Conservation (phyloP, 192 early-diverging fungal genomes). For the Podila minutissima region DNA sequence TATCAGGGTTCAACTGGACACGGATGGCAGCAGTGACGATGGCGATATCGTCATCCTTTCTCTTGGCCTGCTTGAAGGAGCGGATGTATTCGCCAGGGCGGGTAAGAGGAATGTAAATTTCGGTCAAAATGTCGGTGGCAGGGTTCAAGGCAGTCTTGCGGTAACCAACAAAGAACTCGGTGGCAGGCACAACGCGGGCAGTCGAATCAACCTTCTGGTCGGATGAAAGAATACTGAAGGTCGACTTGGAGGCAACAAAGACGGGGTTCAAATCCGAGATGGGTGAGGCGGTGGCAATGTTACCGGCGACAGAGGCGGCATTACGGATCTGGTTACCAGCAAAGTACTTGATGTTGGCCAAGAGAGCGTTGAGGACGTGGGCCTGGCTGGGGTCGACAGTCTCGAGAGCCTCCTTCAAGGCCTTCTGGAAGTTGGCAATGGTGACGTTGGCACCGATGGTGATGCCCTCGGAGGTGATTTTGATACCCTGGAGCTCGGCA, state of each 20-base stretch:
- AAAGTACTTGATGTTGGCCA: slow-evolving; percentile 82
- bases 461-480: slow-evolving; percentile 52
- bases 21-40: slow-evolving; percentile 83
- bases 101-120: slow-evolving; percentile 76
- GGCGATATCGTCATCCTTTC: slow-evolving; percentile 90
- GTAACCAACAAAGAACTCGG: slow-evolving; percentile 87
- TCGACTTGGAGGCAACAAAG: slow-evolving; percentile 72
- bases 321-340: slow-evolving; percentile 89
- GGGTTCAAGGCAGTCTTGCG: slow-evolving; percentile 75
- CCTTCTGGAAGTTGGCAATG: slow-evolving; percentile 67
- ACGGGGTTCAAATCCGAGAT: slow-evolving; percentile 92
- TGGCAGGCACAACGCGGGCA: slow-evolving; percentile 63
- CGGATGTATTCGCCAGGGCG: slow-evolving; percentile 64
- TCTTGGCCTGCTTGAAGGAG: slow-evolving; percentile 89
- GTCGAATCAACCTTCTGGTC: slow-evolving; percentile 44
- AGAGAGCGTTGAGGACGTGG: slow-evolving; percentile 70
- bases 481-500: slow-evolving; percentile 67
- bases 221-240: slow-evolving; percentile 57
- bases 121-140: slow-evolving; percentile 70
- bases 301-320: slow-evolving; percentile 86
- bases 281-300: slow-evolving; percentile 88
- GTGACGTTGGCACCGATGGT: slow-evolving; percentile 75
- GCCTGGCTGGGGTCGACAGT: slow-evolving; percentile 51
- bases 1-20: slow-evolving; percentile 60
- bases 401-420: slow-evolving; percentile 54